A percentile compares a stretch with the other conserved stretches of the same genome.
Evolutionary conservation across 2,329 filamentous ascomycete species (phyloP).

Genomic region (Alternaria ventricosa): DNA sequence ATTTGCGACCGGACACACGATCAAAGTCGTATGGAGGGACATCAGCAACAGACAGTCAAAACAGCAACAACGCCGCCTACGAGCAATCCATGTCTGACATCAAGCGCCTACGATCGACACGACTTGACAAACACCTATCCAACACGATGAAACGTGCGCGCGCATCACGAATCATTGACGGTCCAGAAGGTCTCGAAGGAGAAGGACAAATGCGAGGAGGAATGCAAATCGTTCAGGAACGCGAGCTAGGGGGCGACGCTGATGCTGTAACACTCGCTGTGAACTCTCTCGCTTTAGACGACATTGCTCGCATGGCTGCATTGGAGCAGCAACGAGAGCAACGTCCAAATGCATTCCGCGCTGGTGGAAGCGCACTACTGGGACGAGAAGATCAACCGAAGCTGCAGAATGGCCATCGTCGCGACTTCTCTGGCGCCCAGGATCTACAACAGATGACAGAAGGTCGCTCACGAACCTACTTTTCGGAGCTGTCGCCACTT

Average conservation of each 20-base stretch:
- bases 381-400: conserved; percentile 67
- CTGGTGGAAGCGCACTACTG: conserved; percentile 73
- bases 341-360: conserved; percentile 78
- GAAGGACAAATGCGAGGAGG: conserved; percentile 64
- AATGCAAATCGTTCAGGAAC: conserved; percentile 83
- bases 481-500: conserved; percentile 91
- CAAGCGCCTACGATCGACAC: conserved; percentile 85
- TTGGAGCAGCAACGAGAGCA: conserved; percentile 95
- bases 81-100: conserved; percentile 98
- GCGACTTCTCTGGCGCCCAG: conserved; percentile 66
- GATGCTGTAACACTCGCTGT: conserved; percentile 87
- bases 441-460: conserved; percentile 60
- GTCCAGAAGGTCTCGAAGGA: conserved; percentile 73
- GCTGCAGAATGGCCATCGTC: conserved; percentile 72
- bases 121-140: conserved; percentile 91
- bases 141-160: conserved; percentile 90
- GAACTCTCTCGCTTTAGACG: conserved; percentile 90
- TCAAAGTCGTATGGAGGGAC: conserved; percentile 77
- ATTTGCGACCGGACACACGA: conserved; percentile 69
- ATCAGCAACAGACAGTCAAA: conserved; percentile 59
- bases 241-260: conserved; percentile 70
- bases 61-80: conserved; percentile 70
- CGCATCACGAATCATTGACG: conserved; percentile 91
- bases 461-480: conserved; percentile 76
- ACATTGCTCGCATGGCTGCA: conserved; percentile 94